Percentiles rank a stretch among this genome's conserved stretches.
Conservation (phyloP, 306 rosid species). For the Purshia tridentata region DNA sequence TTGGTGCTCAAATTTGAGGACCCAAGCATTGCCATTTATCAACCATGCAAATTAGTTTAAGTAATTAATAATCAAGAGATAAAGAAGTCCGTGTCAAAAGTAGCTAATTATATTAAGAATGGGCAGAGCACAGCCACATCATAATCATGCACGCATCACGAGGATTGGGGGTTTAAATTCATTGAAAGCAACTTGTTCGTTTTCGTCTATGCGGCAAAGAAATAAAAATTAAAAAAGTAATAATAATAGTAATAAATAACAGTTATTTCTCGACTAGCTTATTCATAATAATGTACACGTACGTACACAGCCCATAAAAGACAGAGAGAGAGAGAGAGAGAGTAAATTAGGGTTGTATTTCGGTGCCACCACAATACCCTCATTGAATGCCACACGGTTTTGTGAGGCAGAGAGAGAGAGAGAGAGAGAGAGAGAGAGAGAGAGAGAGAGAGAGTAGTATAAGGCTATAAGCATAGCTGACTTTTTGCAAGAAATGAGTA, state of each 20-base stretch:
- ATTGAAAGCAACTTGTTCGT: slow-evolving; percentile 21
- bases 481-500: slow-evolving; percentile 46
- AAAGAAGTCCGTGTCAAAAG: too few relatives aligned
- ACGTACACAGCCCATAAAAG: not conserved
- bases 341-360: slow-evolving; percentile 21
- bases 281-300: too few relatives aligned
- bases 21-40: too few relatives aligned
- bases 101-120: too few relatives aligned
- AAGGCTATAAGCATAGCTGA: slow-evolving; percentile 38
- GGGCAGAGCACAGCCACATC: not conserved
- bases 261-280: too few relatives aligned
- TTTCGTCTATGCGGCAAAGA: too few relatives aligned
- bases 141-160: slow-evolving; percentile 31
- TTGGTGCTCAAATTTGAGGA: too few relatives aligned
- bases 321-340: slow-evolving; percentile 6
- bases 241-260: not conserved
- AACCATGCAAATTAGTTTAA: too few relatives aligned
- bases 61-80: too few relatives aligned
- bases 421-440: slow-evolving; percentile 13
- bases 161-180: slow-evolving; percentile 27
- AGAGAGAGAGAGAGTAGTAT: not conserved
- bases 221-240: not conserved
- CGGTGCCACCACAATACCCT: slow-evolving; percentile 32
- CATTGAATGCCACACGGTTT: slow-evolving; percentile 42
- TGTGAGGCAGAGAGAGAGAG: slow-evolving; percentile 20